Base-by-base conservation (phyloP, 1,139 yeast species). In the Zygoascus sp. region DNA sequence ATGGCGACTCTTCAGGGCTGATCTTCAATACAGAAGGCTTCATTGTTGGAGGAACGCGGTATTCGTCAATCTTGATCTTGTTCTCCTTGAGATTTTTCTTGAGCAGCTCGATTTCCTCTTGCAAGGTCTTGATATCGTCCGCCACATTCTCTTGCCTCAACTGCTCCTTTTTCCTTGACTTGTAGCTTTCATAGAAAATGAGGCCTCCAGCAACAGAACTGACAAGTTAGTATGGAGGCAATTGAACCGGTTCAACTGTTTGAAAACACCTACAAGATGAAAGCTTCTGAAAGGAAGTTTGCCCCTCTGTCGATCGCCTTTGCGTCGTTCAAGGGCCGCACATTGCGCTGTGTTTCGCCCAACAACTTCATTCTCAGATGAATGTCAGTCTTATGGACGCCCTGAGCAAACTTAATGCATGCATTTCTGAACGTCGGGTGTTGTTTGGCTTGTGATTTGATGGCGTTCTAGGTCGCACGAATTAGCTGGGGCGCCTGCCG, bases 221-320 rank as follows among this genome's bases (percentile, higher is more conserved):
- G n/a, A 2, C 5, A 8, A 21, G 16, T 38, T 38, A 38, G 41
- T 54, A 50, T 38, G n/a, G n/a, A n/a, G n/a, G n/a, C n/a, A n/a
- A n/a, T n/a, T n/a, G n/a, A n/a, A n/a, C n/a, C n/a, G 22, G 17
- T 21, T 41, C 16, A 25, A 5, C 11, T 20, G 4, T 27, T 10
- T n/a, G 10, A 25, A 15, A 17, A n/a, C 20, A 42, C 45, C 19
- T 35, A 42, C 45, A 88, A 88, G 32, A 88, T 80, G 58, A 88
- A 83, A 32, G 80, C 64, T 62, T 88, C 96, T 35, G 92, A 82
- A 6, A 88, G 66, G 59, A 87, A 80, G 42, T 76, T 83, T 40
- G 96, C 95, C 1, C 96, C 96, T 49, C 75, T 79, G 52, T 88
- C 95, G 39, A 88, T 78, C 38, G 96, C 96, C 60, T 80, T 82